A percentile compares a stretch with the other conserved stretches of the same genome.
phyloP scores from a whole-genome alignment of 2,329 filamentous ascomycete species.

The Lecanicillium sp. region DNA sequence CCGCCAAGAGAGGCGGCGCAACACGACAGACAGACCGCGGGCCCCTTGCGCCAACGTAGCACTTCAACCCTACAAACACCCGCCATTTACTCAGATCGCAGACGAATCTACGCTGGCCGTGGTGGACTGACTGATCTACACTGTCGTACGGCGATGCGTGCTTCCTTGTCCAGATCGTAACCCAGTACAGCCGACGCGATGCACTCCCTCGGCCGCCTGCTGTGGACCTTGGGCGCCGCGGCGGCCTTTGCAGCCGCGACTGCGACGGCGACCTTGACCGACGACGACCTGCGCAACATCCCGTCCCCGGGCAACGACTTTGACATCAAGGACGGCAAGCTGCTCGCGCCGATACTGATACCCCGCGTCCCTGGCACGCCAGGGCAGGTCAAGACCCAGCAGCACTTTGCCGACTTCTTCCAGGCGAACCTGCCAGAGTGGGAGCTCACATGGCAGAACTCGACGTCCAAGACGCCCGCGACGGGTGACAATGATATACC shows the following conservation, averaged over 20 bases:
- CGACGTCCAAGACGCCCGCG: conserved; percentile 73
- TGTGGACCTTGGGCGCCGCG: conserved; percentile 7
- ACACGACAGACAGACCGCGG: too few relatives aligned
- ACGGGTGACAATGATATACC: conserved; percentile 65
- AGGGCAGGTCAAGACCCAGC: conserved; percentile 63
- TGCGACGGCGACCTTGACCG: conserved; percentile 50
- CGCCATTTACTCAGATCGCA: too few relatives aligned
- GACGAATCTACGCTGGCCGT: too few relatives aligned
- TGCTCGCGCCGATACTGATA: conserved; percentile 80
- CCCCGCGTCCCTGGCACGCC: conserved; percentile 83
- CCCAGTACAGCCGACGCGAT: not conserved
- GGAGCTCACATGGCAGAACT: conserved; percentile 80
- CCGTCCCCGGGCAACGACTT: conserved; percentile 70
- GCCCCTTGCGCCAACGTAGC: too few relatives aligned
- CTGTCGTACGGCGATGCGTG: too few relatives aligned
- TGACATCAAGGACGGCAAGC: conserved; percentile 64
- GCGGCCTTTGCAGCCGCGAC: conserved; percentile 12
- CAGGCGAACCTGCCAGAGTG: conserved; percentile 64
- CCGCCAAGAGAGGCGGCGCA: too few relatives aligned
- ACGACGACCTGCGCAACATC: conserved; percentile 64
- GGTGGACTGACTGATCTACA: too few relatives aligned
- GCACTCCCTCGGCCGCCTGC: conserved; percentile 3
- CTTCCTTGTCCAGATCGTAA: too few relatives aligned
- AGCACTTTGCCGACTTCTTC: conserved; percentile 84
- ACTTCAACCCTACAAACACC: too few relatives aligned